Conservation (phyloP, 2,329 filamentous ascomycete genomes). For the Chaetomium olivaceum region DNA sequence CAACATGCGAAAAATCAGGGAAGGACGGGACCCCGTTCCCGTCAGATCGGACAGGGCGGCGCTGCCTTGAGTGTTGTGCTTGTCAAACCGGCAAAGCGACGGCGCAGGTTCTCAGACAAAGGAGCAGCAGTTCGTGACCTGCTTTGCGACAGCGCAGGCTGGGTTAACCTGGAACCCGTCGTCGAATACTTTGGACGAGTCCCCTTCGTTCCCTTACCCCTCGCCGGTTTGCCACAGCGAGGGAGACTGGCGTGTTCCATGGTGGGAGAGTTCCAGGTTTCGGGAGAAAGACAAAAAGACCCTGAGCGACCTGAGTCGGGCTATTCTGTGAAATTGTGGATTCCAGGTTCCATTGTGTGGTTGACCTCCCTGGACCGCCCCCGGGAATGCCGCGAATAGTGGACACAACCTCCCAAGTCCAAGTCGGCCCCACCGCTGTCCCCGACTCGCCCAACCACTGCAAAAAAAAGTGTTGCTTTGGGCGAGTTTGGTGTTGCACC, state of each 20-base stretch:
- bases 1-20: slow-evolving; percentile 5
- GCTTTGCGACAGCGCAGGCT: background rate
- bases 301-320: slow-evolving; percentile 2
- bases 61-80: background rate
- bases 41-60: background rate
- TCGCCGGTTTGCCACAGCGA: slow-evolving; percentile 2
- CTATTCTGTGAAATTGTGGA: background rate
- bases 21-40: background rate
- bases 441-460: background rate
- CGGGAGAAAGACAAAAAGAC: background rate
- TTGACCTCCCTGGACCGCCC: background rate
- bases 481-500: background rate
- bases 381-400: background rate
- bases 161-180: slow-evolving; percentile 11
- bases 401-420: no score
- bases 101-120: slow-evolving; percentile 11
- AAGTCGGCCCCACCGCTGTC: background rate
- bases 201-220: background rate
- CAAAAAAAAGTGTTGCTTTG: no score
- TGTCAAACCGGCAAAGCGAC: slow-evolving; percentile 5
- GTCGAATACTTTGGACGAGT: background rate
- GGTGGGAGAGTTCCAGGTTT: no score
- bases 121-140: slow-evolving; percentile 1
- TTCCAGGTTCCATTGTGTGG: background rate
- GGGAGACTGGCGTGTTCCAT: no score